phyloP scores from a whole-genome alignment of 306 rosid species.

The Cucurbita argyrosperma region DNA sequence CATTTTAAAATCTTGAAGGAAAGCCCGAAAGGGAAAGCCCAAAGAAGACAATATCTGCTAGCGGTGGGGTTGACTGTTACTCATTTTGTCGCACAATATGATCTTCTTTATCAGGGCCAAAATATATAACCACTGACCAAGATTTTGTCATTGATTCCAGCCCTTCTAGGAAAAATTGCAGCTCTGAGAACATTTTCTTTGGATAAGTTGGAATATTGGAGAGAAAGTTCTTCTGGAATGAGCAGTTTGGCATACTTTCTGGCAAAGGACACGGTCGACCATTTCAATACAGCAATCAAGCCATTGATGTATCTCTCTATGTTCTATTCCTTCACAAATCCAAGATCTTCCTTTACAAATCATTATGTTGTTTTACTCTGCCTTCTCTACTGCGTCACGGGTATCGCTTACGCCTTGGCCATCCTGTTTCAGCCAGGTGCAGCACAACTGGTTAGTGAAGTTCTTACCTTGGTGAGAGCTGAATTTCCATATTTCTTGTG shows the following conservation, averaged over 20 bases:
- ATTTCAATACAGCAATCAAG: conserved; percentile 61
- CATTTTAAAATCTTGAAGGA: too few species aligned
- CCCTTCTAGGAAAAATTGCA: conserved; percentile 87
- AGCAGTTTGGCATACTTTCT: conserved; percentile 97
- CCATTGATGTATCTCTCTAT: conserved; percentile 84
- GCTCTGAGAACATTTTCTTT: conserved; percentile 84
- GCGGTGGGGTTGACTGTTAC: too few species aligned
- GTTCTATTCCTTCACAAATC: conserved; percentile 87
- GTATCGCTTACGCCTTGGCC: conserved; percentile 76
- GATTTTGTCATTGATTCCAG: conserved; percentile 32
- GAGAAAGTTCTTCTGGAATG: conserved; percentile 88
- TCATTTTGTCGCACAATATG: background rate
- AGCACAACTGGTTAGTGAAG: conserved; percentile 79
- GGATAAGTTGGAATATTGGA: conserved; percentile 71
- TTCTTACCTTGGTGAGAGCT: background rate
- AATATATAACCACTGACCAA: background rate
- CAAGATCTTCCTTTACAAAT: conserved; percentile 74
- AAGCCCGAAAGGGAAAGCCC: too few species aligned
- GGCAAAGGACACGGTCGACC: conserved; percentile 83
- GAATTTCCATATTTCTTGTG: background rate
- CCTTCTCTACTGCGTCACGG: conserved; percentile 91
- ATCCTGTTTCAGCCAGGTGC: conserved; percentile 78
- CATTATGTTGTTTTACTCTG: conserved; percentile 62
- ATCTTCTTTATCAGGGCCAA: background rate
- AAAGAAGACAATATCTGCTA: too few species aligned